Conservation (phyloP, 768 basidiomycete species). For the Lyophyllum semitale region DNA sequence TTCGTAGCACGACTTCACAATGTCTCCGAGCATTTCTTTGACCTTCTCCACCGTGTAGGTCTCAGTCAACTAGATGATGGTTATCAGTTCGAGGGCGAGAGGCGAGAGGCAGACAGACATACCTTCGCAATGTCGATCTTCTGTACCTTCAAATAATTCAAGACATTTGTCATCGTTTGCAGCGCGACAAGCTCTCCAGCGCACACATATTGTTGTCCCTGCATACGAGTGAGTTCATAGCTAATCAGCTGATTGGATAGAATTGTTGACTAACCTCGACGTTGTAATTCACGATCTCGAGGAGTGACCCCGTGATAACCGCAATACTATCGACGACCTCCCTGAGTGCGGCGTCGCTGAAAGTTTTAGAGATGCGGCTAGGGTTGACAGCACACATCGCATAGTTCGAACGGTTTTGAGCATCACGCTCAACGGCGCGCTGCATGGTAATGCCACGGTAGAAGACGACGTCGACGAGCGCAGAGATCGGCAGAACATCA, state of each 20-base stretch:
- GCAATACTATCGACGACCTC: slow-evolving; percentile 95
- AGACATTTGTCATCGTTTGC: slow-evolving; percentile 92
- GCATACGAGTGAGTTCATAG: slow-evolving; percentile 13
- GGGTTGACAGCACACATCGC: slow-evolving; percentile 99
- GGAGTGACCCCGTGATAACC: slow-evolving; percentile 69
- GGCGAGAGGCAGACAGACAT: slow-evolving; percentile 1
- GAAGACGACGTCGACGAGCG: slow-evolving; percentile 97
- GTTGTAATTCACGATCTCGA: slow-evolving; percentile 99
- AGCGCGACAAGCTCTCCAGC: slow-evolving; percentile 94
- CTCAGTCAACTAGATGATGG: slow-evolving; percentile 70
- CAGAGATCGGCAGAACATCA: slow-evolving; percentile 92
- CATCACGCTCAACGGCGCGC: slow-evolving; percentile 95
- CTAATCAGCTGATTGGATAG: background rate
- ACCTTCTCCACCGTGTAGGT: slow-evolving; percentile 89
- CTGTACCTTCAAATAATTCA: slow-evolving; percentile 95
- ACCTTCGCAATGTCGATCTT: slow-evolving; percentile 93
- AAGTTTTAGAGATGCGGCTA: slow-evolving; percentile 89
- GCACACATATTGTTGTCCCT: slow-evolving; percentile 99
- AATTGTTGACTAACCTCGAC: slow-evolving; percentile 63
- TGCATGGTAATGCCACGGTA: slow-evolving; percentile 99
- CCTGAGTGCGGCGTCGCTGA: slow-evolving; percentile 93
- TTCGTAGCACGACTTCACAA: slow-evolving; percentile 80
- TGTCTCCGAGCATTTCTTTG: slow-evolving; percentile 93
- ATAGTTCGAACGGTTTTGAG: slow-evolving; percentile 91
- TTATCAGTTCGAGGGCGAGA: background rate